phyloP scores from a whole-genome alignment of 306 rosid genomes.

The Cicer cuneatum region DNA sequence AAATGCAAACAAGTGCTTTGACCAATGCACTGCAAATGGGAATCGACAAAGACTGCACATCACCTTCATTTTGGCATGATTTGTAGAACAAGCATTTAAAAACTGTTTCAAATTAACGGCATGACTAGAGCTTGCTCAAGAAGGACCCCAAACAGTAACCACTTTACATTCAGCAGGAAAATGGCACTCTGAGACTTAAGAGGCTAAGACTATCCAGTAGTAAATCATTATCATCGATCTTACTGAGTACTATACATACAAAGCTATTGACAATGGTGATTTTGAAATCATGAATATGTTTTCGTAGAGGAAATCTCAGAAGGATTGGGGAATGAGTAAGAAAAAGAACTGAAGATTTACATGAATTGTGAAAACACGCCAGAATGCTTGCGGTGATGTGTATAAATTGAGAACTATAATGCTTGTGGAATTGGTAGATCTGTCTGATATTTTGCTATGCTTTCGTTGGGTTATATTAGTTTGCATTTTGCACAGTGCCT shows the following conservation, averaged over 20 bases:
- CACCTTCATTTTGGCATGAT: background rate
- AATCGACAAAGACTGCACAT: background rate
- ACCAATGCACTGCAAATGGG: background rate
- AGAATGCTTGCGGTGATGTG: constrained; percentile 21
- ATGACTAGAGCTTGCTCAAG: background rate
- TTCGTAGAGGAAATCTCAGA: background rate
- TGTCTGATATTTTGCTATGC: constrained; percentile 6
- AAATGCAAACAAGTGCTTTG: background rate
- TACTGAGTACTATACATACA: background rate
- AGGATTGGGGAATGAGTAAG: background rate
- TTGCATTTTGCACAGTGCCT: background rate
- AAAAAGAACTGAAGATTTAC: constrained; percentile 7
- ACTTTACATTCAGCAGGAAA: background rate
- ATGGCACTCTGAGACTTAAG: background rate
- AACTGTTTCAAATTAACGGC: background rate
- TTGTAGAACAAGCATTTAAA: background rate
- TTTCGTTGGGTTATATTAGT: background rate
- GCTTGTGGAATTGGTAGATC: constrained; percentile 15
- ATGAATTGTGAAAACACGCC: background rate
- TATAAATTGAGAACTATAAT: background rate
- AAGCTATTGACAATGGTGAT: background rate
- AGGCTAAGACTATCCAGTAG: background rate
- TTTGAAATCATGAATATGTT: background rate
- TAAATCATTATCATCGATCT: constrained; percentile 1
- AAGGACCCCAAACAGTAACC: background rate